Percentiles rank a stretch among this genome's conserved stretches.
Evolutionary conservation across 176 grass and related monocot genomes (phyloP).

Genomic region (Eremochloa ophiuroides): DNA sequence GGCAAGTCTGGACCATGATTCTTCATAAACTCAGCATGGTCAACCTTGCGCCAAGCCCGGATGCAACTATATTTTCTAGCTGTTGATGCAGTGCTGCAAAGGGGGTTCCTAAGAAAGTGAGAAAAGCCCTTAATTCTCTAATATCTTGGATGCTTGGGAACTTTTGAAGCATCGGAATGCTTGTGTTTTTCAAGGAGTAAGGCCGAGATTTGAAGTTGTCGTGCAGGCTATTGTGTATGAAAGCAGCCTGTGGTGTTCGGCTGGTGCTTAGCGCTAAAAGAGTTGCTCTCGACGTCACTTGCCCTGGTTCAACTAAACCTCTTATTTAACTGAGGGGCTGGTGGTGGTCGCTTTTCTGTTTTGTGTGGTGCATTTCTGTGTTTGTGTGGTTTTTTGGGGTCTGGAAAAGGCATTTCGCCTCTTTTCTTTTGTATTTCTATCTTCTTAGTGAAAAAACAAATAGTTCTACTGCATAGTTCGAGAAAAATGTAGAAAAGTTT

Average conservation of each 20-base stretch:
- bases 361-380: no score
- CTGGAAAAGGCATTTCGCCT: background rate
- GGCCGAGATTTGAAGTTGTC: background rate
- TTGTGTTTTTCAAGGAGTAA: background rate
- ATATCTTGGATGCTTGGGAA: background rate
- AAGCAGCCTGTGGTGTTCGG: background rate
- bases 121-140: background rate
- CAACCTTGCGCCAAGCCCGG: no score
- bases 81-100: background rate
- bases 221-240: background rate
- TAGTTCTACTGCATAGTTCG: background rate
- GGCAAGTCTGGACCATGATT: no score
- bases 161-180: background rate
- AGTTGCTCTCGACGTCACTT: background rate
- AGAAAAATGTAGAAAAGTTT: background rate
- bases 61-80: background rate
- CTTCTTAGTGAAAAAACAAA: background rate
- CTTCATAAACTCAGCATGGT: no score
- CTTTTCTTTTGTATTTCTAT: background rate
- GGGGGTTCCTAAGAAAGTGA: background rate
- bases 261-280: background rate
- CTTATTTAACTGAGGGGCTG: background rate
- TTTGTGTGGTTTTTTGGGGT: background rate
- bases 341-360: background rate
- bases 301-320: background rate